These are phyloP conservation scores for Boletus patriciae DNA, from an alignment of 768 basidiomycete genomes.

Conservation along the genomic window DNA sequence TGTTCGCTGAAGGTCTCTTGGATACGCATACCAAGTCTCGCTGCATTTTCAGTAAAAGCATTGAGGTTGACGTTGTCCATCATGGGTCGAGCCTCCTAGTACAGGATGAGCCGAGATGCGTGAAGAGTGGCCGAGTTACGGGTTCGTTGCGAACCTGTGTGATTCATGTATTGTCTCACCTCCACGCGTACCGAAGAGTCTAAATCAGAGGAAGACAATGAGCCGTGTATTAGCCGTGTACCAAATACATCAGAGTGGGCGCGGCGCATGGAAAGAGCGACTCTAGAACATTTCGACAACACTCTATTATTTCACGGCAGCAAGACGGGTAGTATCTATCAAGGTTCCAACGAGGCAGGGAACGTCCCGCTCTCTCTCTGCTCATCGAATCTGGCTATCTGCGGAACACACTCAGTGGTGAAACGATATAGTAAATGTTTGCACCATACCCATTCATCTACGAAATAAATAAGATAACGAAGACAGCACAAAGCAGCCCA, in stretches of 20 bases:
- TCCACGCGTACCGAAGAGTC: background rate
- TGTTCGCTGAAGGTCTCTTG: slow-evolving; percentile 83
- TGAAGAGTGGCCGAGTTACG: background rate
- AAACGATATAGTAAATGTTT: background rate
- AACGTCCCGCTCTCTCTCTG: slow-evolving; percentile 92
- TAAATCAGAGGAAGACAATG: background rate
- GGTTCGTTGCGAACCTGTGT: background rate
- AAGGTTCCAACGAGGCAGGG: slow-evolving; percentile 86
- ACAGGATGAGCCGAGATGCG: background rate
- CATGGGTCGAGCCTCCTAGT: slow-evolving; percentile 5
- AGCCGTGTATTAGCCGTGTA: background rate
- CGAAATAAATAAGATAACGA: slow-evolving; percentile 10
- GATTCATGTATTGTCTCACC: slow-evolving; percentile 4
- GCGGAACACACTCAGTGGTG: slow-evolving; percentile 4
- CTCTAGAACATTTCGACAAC: too few species aligned
- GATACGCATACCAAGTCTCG: slow-evolving; percentile 76
- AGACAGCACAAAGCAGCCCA: background rate
- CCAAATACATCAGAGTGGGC: slow-evolving; percentile 5
- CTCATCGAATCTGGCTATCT: slow-evolving; percentile 91
- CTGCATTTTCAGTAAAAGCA: slow-evolving; percentile 74
- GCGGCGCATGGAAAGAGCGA: too few species aligned
- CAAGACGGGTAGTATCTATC: slow-evolving; percentile 27
- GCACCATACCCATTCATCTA: slow-evolving; percentile 87
- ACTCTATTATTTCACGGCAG: slow-evolving; percentile 14
- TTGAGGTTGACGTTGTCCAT: slow-evolving; percentile 39